Conservation (phyloP, 495 filamentous ascomycete species). For the Thermothielavioides terrestris region DNA sequence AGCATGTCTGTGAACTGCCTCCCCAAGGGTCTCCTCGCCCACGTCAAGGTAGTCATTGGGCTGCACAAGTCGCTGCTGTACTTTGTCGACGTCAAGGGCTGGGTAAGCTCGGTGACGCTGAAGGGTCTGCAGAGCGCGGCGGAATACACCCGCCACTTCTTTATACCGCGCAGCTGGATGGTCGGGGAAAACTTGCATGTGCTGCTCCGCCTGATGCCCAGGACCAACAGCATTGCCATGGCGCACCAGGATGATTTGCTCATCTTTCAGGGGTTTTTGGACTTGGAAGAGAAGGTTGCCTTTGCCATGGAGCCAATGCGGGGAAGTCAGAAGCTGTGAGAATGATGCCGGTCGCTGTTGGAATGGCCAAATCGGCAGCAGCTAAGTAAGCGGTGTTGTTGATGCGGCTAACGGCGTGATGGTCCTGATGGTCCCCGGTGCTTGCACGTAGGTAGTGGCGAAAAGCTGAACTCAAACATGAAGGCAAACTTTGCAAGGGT, state of each 20-base stretch:
- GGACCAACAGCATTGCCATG: no score
- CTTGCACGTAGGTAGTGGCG: no score
- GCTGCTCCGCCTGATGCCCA: no score
- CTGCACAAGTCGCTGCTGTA: slow-evolving; percentile 1
- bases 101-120: slow-evolving; percentile 11
- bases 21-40: not conserved
- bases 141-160: slow-evolving; percentile 12
- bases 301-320: no score
- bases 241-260: not conserved
- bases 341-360: not conserved
- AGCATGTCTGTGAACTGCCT: not conserved
- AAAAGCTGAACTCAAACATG: no score
- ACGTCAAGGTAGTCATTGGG: slow-evolving; percentile 2
- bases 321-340: no score
- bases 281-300: slow-evolving; percentile 15
- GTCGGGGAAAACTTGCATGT: no score
- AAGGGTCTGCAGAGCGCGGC: not conserved
- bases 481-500: no score
- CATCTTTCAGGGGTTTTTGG: slow-evolving; percentile 13
- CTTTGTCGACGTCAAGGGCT: slow-evolving; percentile 9
- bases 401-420: no score
- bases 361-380: no score
- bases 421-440: no score
- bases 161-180: slow-evolving; percentile 14
- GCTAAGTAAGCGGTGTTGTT: no score